Evolutionary conservation across 2,329 filamentous ascomycete species (phyloP), one percentile per base, ranked within the genome.

Genomic region (Aaosphaeria pasadenensis): DNA sequence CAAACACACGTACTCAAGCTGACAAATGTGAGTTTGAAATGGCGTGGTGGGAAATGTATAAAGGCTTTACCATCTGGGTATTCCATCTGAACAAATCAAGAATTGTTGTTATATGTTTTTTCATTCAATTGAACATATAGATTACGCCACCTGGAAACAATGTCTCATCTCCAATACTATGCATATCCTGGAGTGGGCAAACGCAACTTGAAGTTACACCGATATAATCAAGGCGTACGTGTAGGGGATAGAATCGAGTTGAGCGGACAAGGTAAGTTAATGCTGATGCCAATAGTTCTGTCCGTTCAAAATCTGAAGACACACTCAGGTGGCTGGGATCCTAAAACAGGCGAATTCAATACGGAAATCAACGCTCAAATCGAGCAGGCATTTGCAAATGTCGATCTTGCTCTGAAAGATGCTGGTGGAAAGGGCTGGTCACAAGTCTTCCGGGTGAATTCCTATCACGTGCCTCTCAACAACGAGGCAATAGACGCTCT

Each of bases 401-500:
- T 83, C 11, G 78, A 85, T 1, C 58, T 70, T 6, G 68, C 62
- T 30, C 62, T 84, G 6, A 73, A 71, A 39, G 54, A 74, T 11
- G 80, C 79, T 0, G 82, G 82, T 1, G 78, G 77, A 1, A 74
- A 76, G 49, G 79, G 79, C 3, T 81, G 76, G 76, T 58, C 60
- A 11, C 77, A 83, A 51, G 80, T 83, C 0, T 68, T 55, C 42
- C 50, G 57, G n/a, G 49, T 67, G 7, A 58, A 60, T 42, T 50
- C 47, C 5, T 56, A 56, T 41, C 52, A 54, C 36, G 30, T 53
- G 28, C 43, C 46, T 3, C 6, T 52, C 2, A 47, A 51, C 32
- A 38, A 52, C 9, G 52, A 55, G 33, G 46, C 50, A 2, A 7
- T 55, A 39, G 36, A 30, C 7, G 42, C 46, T 5, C 53, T 56